phyloP scores from a whole-genome alignment of 345 rosid genomes.

The Camelina hispida region DNA sequence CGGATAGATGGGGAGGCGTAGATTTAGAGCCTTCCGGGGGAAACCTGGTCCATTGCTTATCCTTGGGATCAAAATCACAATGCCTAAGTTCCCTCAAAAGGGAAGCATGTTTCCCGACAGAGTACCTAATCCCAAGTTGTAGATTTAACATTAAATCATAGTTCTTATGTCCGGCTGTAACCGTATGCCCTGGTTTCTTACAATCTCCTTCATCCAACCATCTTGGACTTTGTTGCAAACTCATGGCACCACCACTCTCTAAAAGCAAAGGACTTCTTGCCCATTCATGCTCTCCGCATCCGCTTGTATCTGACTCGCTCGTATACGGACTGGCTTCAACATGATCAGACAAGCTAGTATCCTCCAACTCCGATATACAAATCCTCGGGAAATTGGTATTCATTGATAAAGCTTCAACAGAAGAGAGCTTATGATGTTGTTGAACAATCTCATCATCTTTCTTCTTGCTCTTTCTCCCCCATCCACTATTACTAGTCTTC shows the following conservation, averaged over 20 bases:
- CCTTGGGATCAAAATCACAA: slow-evolving; percentile 75
- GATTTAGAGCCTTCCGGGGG: slow-evolving; percentile 77
- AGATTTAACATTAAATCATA: slow-evolving; percentile 75
- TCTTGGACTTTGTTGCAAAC: slow-evolving; percentile 59
- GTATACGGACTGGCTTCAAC: slow-evolving; percentile 55
- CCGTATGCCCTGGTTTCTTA: slow-evolving; percentile 68
- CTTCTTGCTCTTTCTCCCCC: slow-evolving; percentile 43
- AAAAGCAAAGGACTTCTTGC: slow-evolving; percentile 35
- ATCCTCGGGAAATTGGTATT: slow-evolving; percentile 61
- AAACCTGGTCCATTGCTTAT: slow-evolving; percentile 79
- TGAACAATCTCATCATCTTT: slow-evolving; percentile 45
- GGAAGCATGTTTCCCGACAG: slow-evolving; percentile 71
- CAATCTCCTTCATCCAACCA: slow-evolving; percentile 57
- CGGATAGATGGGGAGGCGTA: slow-evolving; percentile 72
- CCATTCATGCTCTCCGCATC: slow-evolving; percentile 43
- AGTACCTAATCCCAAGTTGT: slow-evolving; percentile 79
- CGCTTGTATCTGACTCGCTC: slow-evolving; percentile 43
- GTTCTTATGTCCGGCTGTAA: slow-evolving; percentile 66
- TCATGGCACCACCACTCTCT: slow-evolving; percentile 46
- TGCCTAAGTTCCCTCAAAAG: slow-evolving; percentile 58
- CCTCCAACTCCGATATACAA: slow-evolving; percentile 70
- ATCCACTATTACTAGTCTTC: slow-evolving; percentile 39
- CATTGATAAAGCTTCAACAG: slow-evolving; percentile 52
- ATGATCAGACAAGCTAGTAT: slow-evolving; percentile 57
- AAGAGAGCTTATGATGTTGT: slow-evolving; percentile 59